A percentile compares a stretch with the other conserved stretches of the same genome.
Evolutionary conservation across 345 rosid genomes (phyloP).

Genomic region (Populus ilicifolia): DNA sequence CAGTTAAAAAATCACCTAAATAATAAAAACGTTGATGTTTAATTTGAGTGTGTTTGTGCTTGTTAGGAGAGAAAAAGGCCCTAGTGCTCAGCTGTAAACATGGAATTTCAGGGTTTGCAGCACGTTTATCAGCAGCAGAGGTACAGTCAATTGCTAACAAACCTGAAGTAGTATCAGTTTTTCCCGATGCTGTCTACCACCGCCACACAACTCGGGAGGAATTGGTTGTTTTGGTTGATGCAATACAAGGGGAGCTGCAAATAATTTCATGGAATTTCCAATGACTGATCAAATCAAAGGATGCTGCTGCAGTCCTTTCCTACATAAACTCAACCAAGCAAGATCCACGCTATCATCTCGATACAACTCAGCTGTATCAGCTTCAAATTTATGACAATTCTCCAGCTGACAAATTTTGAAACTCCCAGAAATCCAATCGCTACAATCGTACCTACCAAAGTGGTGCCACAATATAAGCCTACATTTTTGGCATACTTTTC

Average conservation of each 20-base stretch:
- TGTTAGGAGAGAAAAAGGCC: slow-evolving; percentile 42
- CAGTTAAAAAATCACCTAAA: no score
- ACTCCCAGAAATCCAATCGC: slow-evolving; percentile 59
- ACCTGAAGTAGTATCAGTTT: slow-evolving; percentile 67
- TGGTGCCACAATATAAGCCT: slow-evolving; percentile 47
- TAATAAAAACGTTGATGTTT: no score
- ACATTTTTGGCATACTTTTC: slow-evolving; percentile 69
- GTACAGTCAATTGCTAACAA: slow-evolving; percentile 47
- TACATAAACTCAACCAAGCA: slow-evolving; percentile 73
- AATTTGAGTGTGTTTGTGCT: background rate
- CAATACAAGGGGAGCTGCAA: slow-evolving; percentile 36
- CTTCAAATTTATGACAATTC: background rate
- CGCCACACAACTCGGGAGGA: slow-evolving; percentile 87
- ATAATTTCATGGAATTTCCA: slow-evolving; percentile 45
- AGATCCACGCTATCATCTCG: background rate
- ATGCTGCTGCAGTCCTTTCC: slow-evolving; percentile 41
- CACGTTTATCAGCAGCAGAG: slow-evolving; percentile 64
- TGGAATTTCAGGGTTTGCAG: slow-evolving; percentile 80
- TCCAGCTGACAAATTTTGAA: background rate
- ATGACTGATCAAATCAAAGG: slow-evolving; percentile 43
- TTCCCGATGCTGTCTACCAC: slow-evolving; percentile 53
- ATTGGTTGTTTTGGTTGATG: slow-evolving; percentile 52
- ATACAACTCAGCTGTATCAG: background rate
- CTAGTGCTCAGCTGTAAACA: slow-evolving; percentile 45
- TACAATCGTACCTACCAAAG: slow-evolving; percentile 51